phyloP scores from a whole-genome alignment of 2,329 filamentous ascomycete species.

The Penicillium sp. region DNA sequence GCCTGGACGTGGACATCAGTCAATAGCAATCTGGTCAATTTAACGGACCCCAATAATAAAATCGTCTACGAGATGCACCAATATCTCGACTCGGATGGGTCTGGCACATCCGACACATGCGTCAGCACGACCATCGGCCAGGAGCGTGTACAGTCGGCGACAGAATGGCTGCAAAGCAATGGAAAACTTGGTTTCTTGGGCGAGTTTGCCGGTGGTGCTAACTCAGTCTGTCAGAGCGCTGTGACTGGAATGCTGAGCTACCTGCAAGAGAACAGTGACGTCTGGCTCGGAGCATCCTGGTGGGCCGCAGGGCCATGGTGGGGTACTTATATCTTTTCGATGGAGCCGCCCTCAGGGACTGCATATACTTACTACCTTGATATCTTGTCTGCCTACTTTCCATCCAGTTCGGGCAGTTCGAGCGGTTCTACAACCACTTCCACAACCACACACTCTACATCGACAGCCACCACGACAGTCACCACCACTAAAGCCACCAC shows the following conservation, averaged over 20 bases:
- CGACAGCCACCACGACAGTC: neutral
- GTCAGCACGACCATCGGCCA: slow-evolving; percentile 54
- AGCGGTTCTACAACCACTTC: slow-evolving; percentile 4
- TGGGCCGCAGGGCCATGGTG: slow-evolving; percentile 63
- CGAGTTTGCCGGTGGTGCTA: slow-evolving; percentile 53
- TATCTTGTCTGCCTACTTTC: slow-evolving; percentile 21
- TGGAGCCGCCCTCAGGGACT: slow-evolving; percentile 31
- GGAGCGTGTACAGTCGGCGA: slow-evolving; percentile 47
- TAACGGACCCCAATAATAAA: slow-evolving; percentile 55
- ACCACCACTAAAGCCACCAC: neutral
- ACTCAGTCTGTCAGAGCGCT: slow-evolving; percentile 52
- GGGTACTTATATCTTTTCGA: slow-evolving; percentile 41
- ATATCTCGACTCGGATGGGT: slow-evolving; percentile 59
- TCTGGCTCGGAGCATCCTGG: slow-evolving; percentile 60
- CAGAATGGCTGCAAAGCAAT: slow-evolving; percentile 56
- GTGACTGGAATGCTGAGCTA: slow-evolving; percentile 54
- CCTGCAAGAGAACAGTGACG: slow-evolving; percentile 56
- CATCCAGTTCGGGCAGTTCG: slow-evolving; percentile 5
- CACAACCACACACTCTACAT: slow-evolving; percentile 8
- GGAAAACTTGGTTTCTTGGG: slow-evolving; percentile 57
- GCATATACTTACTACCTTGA: slow-evolving; percentile 32
- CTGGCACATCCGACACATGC: slow-evolving; percentile 52
- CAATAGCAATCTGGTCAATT: slow-evolving; percentile 45
- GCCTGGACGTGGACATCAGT: slow-evolving; percentile 52
- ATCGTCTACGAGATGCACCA: slow-evolving; percentile 64